Evolutionary conservation across 192 early-diverging fungal species (phyloP).

Genomic region (Lunasporangiospora selenospora): DNA sequence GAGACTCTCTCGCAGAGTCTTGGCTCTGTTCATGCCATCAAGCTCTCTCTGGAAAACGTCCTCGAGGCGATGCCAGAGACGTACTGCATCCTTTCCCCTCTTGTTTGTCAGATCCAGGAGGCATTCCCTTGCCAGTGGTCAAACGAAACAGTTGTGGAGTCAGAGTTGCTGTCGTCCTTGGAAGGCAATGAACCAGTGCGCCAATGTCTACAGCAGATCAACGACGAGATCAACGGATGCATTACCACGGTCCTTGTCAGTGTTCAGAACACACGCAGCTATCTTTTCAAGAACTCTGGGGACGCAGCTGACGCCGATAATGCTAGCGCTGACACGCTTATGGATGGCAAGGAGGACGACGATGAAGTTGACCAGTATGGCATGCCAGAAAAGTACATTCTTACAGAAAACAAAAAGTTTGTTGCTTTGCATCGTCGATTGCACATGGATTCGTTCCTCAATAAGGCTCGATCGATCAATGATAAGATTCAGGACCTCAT

Average conservation of each 20-base stretch:
- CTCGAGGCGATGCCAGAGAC: conserved; percentile 39
- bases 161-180: conserved; percentile 7
- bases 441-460: conserved; percentile 49
- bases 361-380: conserved; percentile 50
- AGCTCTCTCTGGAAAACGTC: conserved; percentile 15
- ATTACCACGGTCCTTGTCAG: conserved; percentile 36
- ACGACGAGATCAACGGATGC: conserved; percentile 41
- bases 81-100: conserved; percentile 41
- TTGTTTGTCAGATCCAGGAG: conserved; percentile 48
- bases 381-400: conserved; percentile 57
- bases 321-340: conserved; percentile 50
- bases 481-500: conserved; percentile 25
- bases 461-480: conserved; percentile 34
- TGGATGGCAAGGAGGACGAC: conserved; percentile 51
- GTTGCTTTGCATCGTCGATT: conserved; percentile 28
- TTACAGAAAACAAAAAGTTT: conserved; percentile 46
- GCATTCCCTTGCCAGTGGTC: conserved; percentile 34
- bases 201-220: conserved; percentile 33
- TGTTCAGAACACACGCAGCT: conserved; percentile 41
- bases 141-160: neutral
- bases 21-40: conserved; percentile 31
- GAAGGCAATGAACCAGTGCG: conserved; percentile 20
- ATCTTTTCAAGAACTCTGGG: conserved; percentile 3
- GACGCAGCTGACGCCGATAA: conserved; percentile 40
- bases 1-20: conserved; percentile 25